Percentiles rank a stretch among this genome's conserved stretches.
phyloP scores from a whole-genome alignment of 495 filamentous ascomycete species.

The Talaromyces adpressus region DNA sequence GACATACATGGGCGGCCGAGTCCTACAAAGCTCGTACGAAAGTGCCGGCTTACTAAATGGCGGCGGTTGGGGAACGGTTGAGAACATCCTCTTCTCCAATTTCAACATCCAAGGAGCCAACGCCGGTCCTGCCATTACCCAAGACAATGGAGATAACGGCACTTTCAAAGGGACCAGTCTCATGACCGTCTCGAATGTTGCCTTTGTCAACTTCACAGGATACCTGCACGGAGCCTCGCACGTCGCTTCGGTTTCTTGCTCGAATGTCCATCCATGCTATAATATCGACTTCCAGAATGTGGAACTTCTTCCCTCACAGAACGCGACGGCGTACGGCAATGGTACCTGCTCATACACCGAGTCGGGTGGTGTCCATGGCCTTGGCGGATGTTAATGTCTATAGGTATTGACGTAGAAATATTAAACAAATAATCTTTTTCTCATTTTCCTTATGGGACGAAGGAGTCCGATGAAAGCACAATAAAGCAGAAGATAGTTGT shows the following conservation, averaged over 20 bases:
- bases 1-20: conserved; percentile 46
- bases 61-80: conserved; percentile 45
- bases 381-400: conserved; percentile 17
- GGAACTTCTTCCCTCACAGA: conserved; percentile 22
- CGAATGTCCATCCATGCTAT: conserved; percentile 38
- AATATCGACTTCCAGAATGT: conserved; percentile 40
- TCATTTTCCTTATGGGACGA: neutral
- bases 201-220: conserved; percentile 49
- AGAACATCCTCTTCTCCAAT: conserved; percentile 48
- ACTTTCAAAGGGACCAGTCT: conserved; percentile 39
- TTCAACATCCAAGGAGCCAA: conserved; percentile 41
- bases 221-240: conserved; percentile 21
- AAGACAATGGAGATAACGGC: conserved; percentile 47
- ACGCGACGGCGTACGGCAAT: conserved; percentile 21
- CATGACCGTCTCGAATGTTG: conserved; percentile 43
- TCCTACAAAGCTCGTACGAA: conserved; percentile 40
- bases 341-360: conserved; percentile 36
- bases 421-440: neutral
- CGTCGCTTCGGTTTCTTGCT: conserved; percentile 39
- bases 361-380: conserved; percentile 29
- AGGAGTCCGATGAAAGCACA: neutral
- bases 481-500: neutral
- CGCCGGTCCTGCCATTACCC: conserved; percentile 32
- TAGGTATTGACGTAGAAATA: neutral
- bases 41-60: conserved; percentile 39